Base-by-base conservation (phyloP, 208 protist species). In the Trichomonas gallinae region DNA sequence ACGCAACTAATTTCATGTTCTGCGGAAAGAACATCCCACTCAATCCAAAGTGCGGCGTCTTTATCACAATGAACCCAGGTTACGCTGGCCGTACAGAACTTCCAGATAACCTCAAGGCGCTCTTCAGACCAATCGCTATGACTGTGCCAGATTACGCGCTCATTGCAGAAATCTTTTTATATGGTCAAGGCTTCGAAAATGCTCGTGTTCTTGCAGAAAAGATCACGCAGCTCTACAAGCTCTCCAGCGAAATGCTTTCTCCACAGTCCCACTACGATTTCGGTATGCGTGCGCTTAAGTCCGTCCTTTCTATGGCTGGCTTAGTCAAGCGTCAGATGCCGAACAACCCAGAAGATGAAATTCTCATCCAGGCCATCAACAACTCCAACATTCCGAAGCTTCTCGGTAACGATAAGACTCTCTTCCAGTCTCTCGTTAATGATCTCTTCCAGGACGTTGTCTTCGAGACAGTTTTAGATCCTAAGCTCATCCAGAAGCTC, bases 21-120 rank as follows among this genome's bases (percentile, higher is more conserved):
- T 99, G 99, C 96, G 99, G 98, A 0, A 98, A 98, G 13, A 97
- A 98, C 96, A 99, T 99, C 58, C 97, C 98, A 23, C 98, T 99
- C 89, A 98, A 98, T 3, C 96, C 97, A 4, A 99, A 98, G 34
- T 99, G 98, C 97, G 99, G 98, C 96, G 98, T 98, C 49, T 99
- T 99, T 97, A 98, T 99, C 97, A 99, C 99, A 11, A 99, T 99
- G 99, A 99, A 99, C 97, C 99, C 99, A 13, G 99, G 99, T 91
- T 99, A 99, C 98, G 99, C 99, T 44, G 99, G 99, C 10, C 98
- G 99, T 96, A 99, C 99, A 10, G 99, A 99, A 98, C 98, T 99
- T 88, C 99, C 99, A 15, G 99, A 99, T 97, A 99, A 99, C 97
- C 97, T 99, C 36, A 99, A 99, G 96, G 96, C 96, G 17, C 98